Evolutionary conservation across 192 early-diverging fungal genomes (phyloP), one percentile per base, ranked within the genome.

Genomic region (Geosiphon pyriformis): DNA sequence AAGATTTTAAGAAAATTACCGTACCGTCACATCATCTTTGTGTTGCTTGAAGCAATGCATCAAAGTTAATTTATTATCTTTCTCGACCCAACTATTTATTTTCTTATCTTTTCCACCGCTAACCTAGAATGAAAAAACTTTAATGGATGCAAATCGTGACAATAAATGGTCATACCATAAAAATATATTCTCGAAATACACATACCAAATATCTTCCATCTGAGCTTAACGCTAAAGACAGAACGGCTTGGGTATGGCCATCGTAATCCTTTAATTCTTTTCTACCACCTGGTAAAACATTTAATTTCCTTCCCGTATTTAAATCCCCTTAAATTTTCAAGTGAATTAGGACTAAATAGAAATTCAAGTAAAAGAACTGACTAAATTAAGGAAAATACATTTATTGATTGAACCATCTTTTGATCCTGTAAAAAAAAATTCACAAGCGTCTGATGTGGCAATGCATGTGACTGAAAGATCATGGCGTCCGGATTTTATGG

Each of bases 351-450:
- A 65, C 6, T 20, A 68, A 58, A 17, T 65, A 20, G 32, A 27
- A 27, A 11, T 6, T 27, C 27, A 55, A 32, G 25, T 18, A 26
- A 25, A 63, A 60, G 23, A 27, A 18, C 4, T 42, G 52, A n/a
- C 61, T 27, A 72, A 67, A 49, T 59, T 18, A 4, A 61, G 61
- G 15, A 25, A 27, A 6, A 78, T 76, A 83, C 86, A 99, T 77
- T 96, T 95, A 64, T 92, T 87, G 72, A 99, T 89, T 33, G 85
- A 82, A 42, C 89, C 93, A 74, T 98, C 97, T 79, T 99, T 99
- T 29, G 89, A 90, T 3, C 85, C 90, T 42, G 92, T 89, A 72
- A 91, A 99, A 32, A 94, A 80, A 64, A 77, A 82, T 31, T 76
- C 70, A 31, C 86, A 79, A 56, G 82, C 70, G 25, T 89, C 87